Conservation (phyloP, 306 rosid genomes). For the Quercus aquifolioides region DNA sequence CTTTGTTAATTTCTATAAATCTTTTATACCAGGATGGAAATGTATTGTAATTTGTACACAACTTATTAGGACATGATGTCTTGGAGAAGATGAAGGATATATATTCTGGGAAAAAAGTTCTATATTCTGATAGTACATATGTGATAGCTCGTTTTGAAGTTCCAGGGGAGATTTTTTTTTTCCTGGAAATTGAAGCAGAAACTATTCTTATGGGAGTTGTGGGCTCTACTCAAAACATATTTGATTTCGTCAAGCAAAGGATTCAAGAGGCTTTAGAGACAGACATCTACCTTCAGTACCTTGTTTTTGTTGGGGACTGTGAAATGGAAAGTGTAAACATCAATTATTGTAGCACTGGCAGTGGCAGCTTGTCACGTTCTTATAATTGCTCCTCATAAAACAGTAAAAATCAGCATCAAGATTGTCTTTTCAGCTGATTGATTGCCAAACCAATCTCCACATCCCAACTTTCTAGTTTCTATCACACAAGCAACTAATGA, state of each 20-base stretch:
- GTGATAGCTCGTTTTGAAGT: constrained; percentile 97
- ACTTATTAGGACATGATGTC: no score
- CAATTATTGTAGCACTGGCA: constrained; percentile 73
- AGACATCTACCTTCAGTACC: no score
- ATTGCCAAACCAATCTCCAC: no score
- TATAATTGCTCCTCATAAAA: constrained; percentile 37
- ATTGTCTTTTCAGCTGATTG: constrained; percentile 47
- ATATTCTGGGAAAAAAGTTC: constrained; percentile 11
- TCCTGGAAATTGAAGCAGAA: constrained; percentile 90
- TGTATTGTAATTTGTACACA: no score
- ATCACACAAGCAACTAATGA: no score
- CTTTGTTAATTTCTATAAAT: no score
- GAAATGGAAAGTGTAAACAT: constrained; percentile 80
- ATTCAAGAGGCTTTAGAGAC: constrained; percentile 81
- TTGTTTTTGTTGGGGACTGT: constrained; percentile 77
- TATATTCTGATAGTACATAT: constrained; percentile 74
- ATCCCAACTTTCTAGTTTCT: no score
- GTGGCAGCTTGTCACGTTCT: constrained; percentile 29
- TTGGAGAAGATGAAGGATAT: neutral
- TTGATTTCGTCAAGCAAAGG: constrained; percentile 79
- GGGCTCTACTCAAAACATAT: constrained; percentile 82
- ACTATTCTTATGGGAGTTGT: constrained; percentile 91
- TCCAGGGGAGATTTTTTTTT: constrained; percentile 88
- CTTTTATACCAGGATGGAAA: no score
- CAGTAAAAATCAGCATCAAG: constrained; percentile 62